Evolutionary conservation across 2,329 filamentous ascomycete species (phyloP), one percentile per base, ranked within the genome.

Genomic region (Trichoderma asperellum): DNA sequence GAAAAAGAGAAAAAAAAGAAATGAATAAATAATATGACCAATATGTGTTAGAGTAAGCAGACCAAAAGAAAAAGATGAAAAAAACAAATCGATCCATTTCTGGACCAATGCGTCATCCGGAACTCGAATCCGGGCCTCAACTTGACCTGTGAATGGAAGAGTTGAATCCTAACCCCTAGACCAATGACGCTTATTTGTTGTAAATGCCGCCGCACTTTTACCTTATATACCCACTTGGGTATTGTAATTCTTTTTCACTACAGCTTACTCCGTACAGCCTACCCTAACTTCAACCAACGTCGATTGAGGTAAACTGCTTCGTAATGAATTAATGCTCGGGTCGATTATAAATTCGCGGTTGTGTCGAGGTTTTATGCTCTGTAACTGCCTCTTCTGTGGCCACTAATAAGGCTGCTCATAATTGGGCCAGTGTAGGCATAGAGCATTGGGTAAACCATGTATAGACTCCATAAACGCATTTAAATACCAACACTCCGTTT

Each of bases 91-190:
- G 10, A 35, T 11, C 29, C n/a, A 4, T 2, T 18, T 18, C 29
- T 24, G 43, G n/a, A 14, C 1, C n/a, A 56, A 21, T 73, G 73
- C 73, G 72, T 74, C 73, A 72, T 74, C 72, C 73, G 73, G 73
- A 74, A 74, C 71, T 74, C 73, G 73, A 74, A 74, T 74, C 73
- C 73, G 73, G 71, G 73, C 74, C 73, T 74, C 73, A 74, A 74
- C 73, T 74, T 74, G 73, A 52, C 68, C 24, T 69, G 57, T 53
- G 14, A 63, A 69, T 69, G 73, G 73, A 74, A 74, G 73, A 74
- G 73, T 74, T 74, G 73, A 74, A 74, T 74, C 73, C 73, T 74
- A 74, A 74, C 73, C 73, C 72, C 72, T 74, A 74, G 73, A 74
- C 73, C 73, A 74, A 74, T 72, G 73, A 74, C 72, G 73, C 73